These are phyloP conservation scores for Coffea humblotiana DNA, from an alignment of 305 asterid species.

Conservation along the genomic window DNA sequence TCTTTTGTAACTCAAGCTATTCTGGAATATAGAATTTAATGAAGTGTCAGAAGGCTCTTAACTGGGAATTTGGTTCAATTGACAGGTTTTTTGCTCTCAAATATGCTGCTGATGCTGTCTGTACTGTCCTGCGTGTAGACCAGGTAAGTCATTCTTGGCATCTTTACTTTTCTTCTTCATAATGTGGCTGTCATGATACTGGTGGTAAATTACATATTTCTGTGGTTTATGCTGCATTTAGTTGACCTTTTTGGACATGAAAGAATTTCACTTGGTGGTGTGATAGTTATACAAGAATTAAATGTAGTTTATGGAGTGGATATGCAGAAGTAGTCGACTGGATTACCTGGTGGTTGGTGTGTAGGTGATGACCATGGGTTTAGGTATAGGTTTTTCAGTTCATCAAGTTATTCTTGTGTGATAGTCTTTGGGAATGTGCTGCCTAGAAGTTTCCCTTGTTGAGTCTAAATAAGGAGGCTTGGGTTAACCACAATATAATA, in stretches of 20 bases:
- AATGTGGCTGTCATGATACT: not conserved
- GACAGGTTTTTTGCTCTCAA: conserved; percentile 83
- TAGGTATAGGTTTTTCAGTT: not conserved
- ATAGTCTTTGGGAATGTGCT: not conserved
- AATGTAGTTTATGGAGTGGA: not conserved
- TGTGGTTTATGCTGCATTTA: not conserved
- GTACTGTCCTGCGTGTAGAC: conserved; percentile 93
- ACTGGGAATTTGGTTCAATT: conserved; percentile 7
- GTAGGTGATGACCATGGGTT: not conserved
- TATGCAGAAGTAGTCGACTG: not conserved
- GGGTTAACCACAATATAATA: not conserved
- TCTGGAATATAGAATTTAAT: conserved; percentile 50
- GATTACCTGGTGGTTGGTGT: not conserved
- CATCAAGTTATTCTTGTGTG: not conserved
- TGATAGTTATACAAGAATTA: not conserved
- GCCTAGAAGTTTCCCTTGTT: not conserved
- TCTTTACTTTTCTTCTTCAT: not conserved
- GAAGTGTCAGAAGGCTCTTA: not conserved
- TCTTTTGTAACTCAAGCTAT: conserved; percentile 11
- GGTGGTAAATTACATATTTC: not conserved
- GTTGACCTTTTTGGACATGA: too few relatives aligned
- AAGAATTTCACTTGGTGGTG: not conserved
- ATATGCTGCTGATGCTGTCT: conserved; percentile 92
- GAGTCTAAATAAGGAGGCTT: not conserved
- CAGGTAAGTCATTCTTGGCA: conserved; percentile 45